Evolutionary conservation across 1,284 basidiomycete genomes (phyloP), one percentile per base, ranked within the genome.

Genomic region (Ganoderma sp.): DNA sequence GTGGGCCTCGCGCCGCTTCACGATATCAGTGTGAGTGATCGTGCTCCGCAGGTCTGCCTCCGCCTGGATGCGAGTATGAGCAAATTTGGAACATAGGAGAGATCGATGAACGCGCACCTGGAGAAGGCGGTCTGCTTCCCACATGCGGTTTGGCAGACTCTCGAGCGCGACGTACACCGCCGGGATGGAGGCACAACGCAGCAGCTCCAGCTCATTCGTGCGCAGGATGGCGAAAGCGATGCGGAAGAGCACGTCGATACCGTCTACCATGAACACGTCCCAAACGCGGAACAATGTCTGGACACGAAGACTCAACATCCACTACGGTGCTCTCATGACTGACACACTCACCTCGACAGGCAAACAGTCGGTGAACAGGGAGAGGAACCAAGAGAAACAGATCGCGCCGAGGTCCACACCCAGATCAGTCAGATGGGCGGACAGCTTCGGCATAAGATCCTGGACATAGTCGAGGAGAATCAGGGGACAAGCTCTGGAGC

Each of bases 301-400:
- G 41, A 62, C 14, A 52, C 14, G 28, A 28, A 2, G 22, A 17
- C 58, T 75, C 19, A 71, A 68, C 28, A 28, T 22, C 4, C n/a
- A 15, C 61, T 43, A 65, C 59, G 9, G n/a, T 60, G 34, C 32
- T 12, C 14, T 6, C 14, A 39, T 56, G 4, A 45, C 58, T 65
- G n/a, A 28, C 22, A 15, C 8, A 65, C 77, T 52, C 71, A 95
- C 94, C 87, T 98, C 97, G 32, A 98, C 94, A 3, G 97, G 97
- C 3, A 99, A 82, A 79, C 96, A 98, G 76, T 98, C 96, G 0
- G 97, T 98, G 77, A 98, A 99, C 22, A 99, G 83, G 6, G 95
- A 97, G 48, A 99, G 83, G 82, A 99, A 98, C 97, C 97, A 99
- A 2, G 96, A 97, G 81, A 99, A 99, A 68, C 95, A 98, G 67